Percentiles rank a stretch among this genome's conserved stretches.
These are phyloP conservation scores for Tricholoma terreum DNA, from an alignment of 768 basidiomycete genomes.

Conservation along the genomic window DNA sequence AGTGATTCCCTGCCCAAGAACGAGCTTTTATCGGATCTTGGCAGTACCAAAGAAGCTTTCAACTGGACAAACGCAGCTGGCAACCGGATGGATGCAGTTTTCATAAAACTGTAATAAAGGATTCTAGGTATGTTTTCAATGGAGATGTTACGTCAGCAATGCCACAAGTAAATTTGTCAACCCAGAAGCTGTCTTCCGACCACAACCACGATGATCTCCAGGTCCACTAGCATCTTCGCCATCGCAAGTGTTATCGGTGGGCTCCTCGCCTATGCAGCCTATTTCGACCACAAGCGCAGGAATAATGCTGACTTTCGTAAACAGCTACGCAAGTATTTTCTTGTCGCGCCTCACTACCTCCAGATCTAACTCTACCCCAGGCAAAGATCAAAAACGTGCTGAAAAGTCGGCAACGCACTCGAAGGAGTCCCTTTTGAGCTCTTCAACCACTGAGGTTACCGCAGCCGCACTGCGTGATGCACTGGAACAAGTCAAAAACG, in stretches of 20 bases:
- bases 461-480: constrained; percentile 60
- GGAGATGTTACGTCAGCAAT: constrained; percentile 15
- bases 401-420: constrained; percentile 61
- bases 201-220: constrained; percentile 36
- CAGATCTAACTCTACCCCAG: constrained; percentile 40
- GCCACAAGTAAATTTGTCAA: constrained; percentile 9
- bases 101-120: constrained; percentile 1
- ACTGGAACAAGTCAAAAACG: constrained; percentile 63
- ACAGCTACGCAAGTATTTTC: constrained; percentile 66
- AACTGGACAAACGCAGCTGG: not conserved
- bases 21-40: not conserved
- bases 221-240: constrained; percentile 38
- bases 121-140: constrained; percentile 1
- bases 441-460: constrained; percentile 31
- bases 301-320: constrained; percentile 86
- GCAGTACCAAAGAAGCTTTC: not conserved
- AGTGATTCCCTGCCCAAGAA: not conserved
- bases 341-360: not conserved
- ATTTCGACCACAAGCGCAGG: constrained; percentile 94
- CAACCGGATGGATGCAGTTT: not conserved
- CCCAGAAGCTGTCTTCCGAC: not conserved
- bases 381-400: constrained; percentile 89
- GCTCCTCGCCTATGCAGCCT: constrained; percentile 78
- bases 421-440: constrained; percentile 29
- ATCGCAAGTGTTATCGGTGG: constrained; percentile 54